Percentiles rank a stretch among this genome's conserved stretches.
These are phyloP conservation scores for Allium cepa DNA, from an alignment of 106 monocot genomes.

Conservation along the genomic window DNA sequence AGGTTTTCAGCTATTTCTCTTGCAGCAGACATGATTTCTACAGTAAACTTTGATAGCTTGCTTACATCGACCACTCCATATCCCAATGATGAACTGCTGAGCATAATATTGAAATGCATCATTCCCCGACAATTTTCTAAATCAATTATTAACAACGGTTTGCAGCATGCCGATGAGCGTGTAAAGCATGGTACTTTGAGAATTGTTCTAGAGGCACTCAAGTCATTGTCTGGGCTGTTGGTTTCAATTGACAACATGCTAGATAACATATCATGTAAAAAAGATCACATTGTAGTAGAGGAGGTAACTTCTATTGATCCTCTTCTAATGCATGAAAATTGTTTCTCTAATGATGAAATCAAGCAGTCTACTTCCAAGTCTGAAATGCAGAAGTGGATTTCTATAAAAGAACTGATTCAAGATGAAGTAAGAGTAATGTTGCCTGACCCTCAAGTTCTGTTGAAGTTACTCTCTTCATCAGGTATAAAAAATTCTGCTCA, in stretches of 20 bases:
- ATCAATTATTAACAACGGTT: slow-evolving; percentile 62
- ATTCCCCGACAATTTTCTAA: slow-evolving; percentile 56
- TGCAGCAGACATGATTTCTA: slow-evolving; percentile 70
- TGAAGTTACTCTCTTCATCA: slow-evolving; percentile 52
- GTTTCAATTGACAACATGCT: slow-evolving; percentile 25
- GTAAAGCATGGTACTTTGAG: slow-evolving; percentile 78
- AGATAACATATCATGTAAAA: slow-evolving; percentile 8
- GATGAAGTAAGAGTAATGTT: slow-evolving; percentile 54
- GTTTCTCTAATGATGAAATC: slow-evolving; percentile 1
- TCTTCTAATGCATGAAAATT: neutral
- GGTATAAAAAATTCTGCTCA: slow-evolving; percentile 14
- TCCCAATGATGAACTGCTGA: slow-evolving; percentile 20
- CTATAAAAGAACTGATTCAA: slow-evolving; percentile 57
- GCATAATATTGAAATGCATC: slow-evolving; percentile 59
- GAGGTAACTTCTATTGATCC: slow-evolving; percentile 7
- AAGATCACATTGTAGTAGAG: slow-evolving; percentile 1
- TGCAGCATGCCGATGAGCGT: slow-evolving; percentile 63
- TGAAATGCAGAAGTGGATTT: slow-evolving; percentile 29
- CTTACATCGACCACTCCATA: slow-evolving; percentile 17
- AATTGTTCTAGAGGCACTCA: slow-evolving; percentile 66
- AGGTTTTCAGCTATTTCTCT: slow-evolving; percentile 89
- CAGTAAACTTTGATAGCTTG: slow-evolving; percentile 21
- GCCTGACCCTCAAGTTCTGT: slow-evolving; percentile 80
- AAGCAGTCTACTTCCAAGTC: neutral
- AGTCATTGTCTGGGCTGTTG: slow-evolving; percentile 40